A percentile compares a stretch with the other conserved stretches of the same genome.
Conservation (phyloP, 2,329 filamentous ascomycete genomes). For the Pseudogymnoascus sp. region DNA sequence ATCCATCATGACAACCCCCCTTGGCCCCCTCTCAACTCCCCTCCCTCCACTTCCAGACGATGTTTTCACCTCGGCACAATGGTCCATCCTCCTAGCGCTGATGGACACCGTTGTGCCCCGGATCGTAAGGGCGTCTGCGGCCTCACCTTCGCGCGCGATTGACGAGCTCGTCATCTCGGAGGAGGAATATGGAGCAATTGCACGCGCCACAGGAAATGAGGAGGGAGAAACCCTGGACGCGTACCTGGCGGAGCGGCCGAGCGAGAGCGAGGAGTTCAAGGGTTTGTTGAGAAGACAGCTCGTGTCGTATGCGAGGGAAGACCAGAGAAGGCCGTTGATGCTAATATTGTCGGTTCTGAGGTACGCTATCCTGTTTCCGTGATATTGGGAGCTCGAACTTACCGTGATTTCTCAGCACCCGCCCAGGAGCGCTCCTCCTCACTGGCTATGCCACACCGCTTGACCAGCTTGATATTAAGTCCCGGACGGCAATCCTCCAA, state of each 20-base stretch:
- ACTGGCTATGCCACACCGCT: slow-evolving; percentile 60
- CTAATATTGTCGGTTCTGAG: slow-evolving; percentile 23
- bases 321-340: slow-evolving; percentile 21
- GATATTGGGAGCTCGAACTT: not conserved
- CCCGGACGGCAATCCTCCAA: slow-evolving; percentile 54
- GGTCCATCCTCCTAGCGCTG: slow-evolving; percentile 45
- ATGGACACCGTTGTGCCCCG: slow-evolving; percentile 54
- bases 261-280: slow-evolving; percentile 44
- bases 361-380: slow-evolving; percentile 15
- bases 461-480: slow-evolving; percentile 48
- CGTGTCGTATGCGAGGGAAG: slow-evolving; percentile 21
- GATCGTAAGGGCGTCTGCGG: slow-evolving; percentile 37
- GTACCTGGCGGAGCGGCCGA: slow-evolving; percentile 45
- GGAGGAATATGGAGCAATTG: slow-evolving; percentile 40
- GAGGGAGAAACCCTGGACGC: slow-evolving; percentile 34
- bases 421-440: slow-evolving; percentile 53
- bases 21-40: slow-evolving; percentile 16
- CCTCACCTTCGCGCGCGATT: slow-evolving; percentile 30
- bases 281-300: slow-evolving; percentile 39
- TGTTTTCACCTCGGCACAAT: slow-evolving; percentile 42
- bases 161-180: slow-evolving; percentile 33
- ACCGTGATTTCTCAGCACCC: slow-evolving; percentile 38
- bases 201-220: slow-evolving; percentile 26
- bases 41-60: slow-evolving; percentile 23
- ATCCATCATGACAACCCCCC: not conserved